These are phyloP conservation scores for Sporobolomyces pararoseus DNA, from an alignment of 768 basidiomycete genomes.

Conservation along the genomic window DNA sequence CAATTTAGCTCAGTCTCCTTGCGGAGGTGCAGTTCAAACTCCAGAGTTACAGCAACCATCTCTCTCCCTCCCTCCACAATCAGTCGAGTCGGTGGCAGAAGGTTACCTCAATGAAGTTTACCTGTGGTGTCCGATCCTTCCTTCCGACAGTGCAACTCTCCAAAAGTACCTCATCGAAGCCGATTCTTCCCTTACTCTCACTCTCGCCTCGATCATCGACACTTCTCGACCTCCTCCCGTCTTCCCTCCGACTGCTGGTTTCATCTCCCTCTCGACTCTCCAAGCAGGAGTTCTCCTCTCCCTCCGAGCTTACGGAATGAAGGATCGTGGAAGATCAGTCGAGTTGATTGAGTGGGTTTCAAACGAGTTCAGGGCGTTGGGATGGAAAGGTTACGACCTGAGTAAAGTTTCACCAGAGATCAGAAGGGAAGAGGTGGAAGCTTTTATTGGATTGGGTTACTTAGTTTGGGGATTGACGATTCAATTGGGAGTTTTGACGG, in stretches of 20 bases:
- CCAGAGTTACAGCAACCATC: background rate
- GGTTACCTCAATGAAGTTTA: conserved; percentile 4
- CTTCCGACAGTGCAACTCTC: background rate
- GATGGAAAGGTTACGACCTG: conserved; percentile 13
- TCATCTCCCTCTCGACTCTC: background rate
- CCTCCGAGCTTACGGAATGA: background rate
- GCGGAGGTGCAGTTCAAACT: background rate
- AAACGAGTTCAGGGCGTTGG: background rate
- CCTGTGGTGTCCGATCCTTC: conserved; percentile 21
- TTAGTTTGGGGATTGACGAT: conserved; percentile 14
- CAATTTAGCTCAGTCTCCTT: background rate
- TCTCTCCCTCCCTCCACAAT: background rate
- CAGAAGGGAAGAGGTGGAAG: background rate
- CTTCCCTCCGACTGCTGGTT: background rate
- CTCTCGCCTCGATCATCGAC: conserved; percentile 20
- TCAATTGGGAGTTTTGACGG: conserved; percentile 18
- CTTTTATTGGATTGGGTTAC: conserved; percentile 11
- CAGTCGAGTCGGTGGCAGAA: conserved; percentile 1
- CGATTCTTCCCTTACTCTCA: background rate
- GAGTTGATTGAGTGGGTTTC: conserved; percentile 16
- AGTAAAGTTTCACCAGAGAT: background rate
- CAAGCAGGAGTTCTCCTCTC: conserved; percentile 14
- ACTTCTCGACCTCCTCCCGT: background rate
- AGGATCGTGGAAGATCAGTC: background rate
- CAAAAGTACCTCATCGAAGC: background rate